Base-by-base conservation (phyloP, 805 yeast genomes). In the Spathaspora hagerdaliae region DNA sequence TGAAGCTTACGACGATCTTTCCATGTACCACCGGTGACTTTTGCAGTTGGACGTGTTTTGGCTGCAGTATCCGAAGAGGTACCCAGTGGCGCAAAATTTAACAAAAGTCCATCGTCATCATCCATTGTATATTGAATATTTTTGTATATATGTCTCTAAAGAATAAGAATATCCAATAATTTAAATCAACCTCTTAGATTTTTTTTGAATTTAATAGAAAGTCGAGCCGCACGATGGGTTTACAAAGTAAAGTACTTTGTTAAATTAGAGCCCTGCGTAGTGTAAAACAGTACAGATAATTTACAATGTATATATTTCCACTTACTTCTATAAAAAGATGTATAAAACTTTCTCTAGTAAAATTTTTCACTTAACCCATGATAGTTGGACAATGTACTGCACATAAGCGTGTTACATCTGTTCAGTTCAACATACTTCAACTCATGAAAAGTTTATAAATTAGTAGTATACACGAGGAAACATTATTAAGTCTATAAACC, bases 21-120 rank as follows among this genome's bases (percentile, higher is more conserved):
- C 96, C 96, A 88, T 51, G 76, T 77, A 12, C 95, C 96, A 33
- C 92, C 92, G 2, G 77, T 70, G 2, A 81, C 75, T 57, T 75
- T 81, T 35, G 48, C 52, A 13, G 48, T 42, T 29, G 32, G 12
- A 10, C 42, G 56, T 46, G 51, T 50, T 6, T 68, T 51, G 10
- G 54, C 58, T 12, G 59, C 46, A 7, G 63, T 59, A 9, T 52
- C 58, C 5, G 32, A 29, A 3, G 32, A 29, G 24, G 58, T 57
- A 12, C 53, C 60, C 8, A 75, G 71, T 4, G 74, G 65, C 27
- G 83, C 77, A 58, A 92, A 83, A 61, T 92, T 92, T 57, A 92
- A 61, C 56, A 91, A 65, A 65, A 91, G 56, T 2, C 87, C 88
- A 63, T 83, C 94, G 57, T 84, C 94, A 35, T 66, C 68, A 39